Evolutionary conservation across 148 eudicot genomes (phyloP).

Genomic region (Oxyria digyna): DNA sequence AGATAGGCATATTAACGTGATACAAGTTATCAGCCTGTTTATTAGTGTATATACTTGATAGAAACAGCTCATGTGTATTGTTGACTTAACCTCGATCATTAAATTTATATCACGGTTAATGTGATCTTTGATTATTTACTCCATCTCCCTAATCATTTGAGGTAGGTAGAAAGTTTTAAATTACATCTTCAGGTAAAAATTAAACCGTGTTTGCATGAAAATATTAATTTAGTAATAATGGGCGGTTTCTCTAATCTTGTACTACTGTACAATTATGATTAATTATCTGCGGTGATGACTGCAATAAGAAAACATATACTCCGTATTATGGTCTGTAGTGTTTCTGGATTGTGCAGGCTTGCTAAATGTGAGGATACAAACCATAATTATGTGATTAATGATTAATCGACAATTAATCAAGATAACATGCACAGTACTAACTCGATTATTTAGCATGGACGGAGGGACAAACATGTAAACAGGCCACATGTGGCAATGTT

Average conservation of each 20-base stretch:
- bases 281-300: not conserved
- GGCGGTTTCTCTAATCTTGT: not conserved
- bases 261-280: not conserved
- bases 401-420: not conserved
- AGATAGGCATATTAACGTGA: not conserved
- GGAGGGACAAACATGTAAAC: not conserved
- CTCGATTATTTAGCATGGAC: not conserved
- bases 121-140: not conserved
- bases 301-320: not conserved
- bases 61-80: conserved; percentile 7
- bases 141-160: conserved; percentile 2
- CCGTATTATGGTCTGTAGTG: not conserved
- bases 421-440: not conserved
- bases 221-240: not conserved
- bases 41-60: conserved; percentile 2
- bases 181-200: not conserved
- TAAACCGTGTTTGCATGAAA: not conserved
- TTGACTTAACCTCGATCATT: not conserved
- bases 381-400: not conserved
- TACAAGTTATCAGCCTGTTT: conserved; percentile 4
- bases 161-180: not conserved
- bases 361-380: not conserved
- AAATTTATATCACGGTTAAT: not conserved
- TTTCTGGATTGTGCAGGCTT: not conserved
- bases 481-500: conserved; percentile 5